phyloP scores from a whole-genome alignment of 129 eudicot species.

The Artemisia annua region DNA sequence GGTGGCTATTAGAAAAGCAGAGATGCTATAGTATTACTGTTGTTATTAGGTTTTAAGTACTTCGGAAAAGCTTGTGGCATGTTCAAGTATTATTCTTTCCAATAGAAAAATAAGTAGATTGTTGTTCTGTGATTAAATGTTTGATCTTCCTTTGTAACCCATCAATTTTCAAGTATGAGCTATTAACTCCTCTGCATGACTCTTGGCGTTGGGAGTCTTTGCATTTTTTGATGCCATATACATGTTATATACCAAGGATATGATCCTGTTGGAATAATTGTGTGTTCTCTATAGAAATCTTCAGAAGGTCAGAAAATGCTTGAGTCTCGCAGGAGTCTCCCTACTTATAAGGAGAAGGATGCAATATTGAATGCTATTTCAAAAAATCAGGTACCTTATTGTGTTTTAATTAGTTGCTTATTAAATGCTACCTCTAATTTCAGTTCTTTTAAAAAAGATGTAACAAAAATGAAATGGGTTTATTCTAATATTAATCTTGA shows the following conservation, averaged over 20 bases:
- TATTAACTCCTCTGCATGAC: not conserved
- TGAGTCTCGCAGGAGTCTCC: slow-evolving; percentile 69
- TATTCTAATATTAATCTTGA: too few species aligned
- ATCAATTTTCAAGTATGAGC: slow-evolving; percentile 1
- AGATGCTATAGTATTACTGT: too few species aligned
- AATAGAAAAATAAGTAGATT: too few species aligned
- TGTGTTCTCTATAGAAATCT: slow-evolving; percentile 51
- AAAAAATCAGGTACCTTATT: slow-evolving; percentile 57
- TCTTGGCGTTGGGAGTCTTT: not conserved
- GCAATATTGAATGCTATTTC: slow-evolving; percentile 63
- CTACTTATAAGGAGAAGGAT: slow-evolving; percentile 81
- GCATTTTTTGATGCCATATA: not conserved
- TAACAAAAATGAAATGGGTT: too few species aligned
- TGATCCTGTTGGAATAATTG: slow-evolving; percentile 14
- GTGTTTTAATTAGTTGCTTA: not conserved
- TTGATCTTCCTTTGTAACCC: not conserved
- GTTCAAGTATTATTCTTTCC: too few species aligned
- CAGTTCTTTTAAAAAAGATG: not conserved
- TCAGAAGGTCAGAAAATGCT: slow-evolving; percentile 73
- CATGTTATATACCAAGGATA: not conserved
- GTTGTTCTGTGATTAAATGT: too few species aligned
- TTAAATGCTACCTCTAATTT: not conserved
- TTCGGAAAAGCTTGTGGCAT: too few species aligned
- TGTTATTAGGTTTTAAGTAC: too few species aligned
- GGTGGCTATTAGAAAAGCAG: too few species aligned